phyloP scores from a whole-genome alignment of 2,329 filamentous ascomycete species.

The Helicocarpus griseus region DNA sequence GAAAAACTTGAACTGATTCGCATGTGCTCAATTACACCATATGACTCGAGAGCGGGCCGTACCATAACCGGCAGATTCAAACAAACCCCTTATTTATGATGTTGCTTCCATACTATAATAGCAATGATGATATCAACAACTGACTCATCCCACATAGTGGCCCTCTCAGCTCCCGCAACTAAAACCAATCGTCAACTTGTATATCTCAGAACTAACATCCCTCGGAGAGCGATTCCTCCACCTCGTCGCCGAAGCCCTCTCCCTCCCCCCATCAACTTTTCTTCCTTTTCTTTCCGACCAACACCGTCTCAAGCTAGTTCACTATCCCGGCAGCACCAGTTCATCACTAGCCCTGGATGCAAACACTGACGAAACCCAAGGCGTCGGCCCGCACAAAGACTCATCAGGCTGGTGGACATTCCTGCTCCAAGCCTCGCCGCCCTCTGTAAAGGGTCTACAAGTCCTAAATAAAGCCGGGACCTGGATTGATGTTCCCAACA shows the following conservation, averaged over 20 bases:
- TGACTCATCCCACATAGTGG: conserved; percentile 33
- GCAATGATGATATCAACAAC: background rate
- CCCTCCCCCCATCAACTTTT: conserved; percentile 40
- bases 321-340: conserved; percentile 38
- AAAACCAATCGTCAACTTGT: conserved; percentile 34
- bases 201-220: conserved; percentile 42
- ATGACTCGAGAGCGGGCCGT: no score
- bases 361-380: conserved; percentile 30
- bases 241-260: conserved; percentile 48
- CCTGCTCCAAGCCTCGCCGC: conserved; percentile 49
- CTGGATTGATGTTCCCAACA: conserved; percentile 33
- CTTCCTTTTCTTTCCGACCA: conserved; percentile 46
- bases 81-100: no score
- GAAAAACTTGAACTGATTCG: no score
- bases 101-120: no score
- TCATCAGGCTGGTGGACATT: conserved; percentile 58
- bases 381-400: conserved; percentile 54
- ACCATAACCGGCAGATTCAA: no score
- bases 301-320: conserved; percentile 50
- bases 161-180: conserved; percentile 28
- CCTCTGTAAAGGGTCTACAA: conserved; percentile 37
- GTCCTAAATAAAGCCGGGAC: conserved; percentile 32
- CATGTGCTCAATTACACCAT: no score
- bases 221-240: conserved; percentile 46
- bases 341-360: conserved; percentile 11